phyloP scores from a whole-genome alignment of 2,329 filamentous ascomycete genomes.

The Aspergillus fischeri region DNA sequence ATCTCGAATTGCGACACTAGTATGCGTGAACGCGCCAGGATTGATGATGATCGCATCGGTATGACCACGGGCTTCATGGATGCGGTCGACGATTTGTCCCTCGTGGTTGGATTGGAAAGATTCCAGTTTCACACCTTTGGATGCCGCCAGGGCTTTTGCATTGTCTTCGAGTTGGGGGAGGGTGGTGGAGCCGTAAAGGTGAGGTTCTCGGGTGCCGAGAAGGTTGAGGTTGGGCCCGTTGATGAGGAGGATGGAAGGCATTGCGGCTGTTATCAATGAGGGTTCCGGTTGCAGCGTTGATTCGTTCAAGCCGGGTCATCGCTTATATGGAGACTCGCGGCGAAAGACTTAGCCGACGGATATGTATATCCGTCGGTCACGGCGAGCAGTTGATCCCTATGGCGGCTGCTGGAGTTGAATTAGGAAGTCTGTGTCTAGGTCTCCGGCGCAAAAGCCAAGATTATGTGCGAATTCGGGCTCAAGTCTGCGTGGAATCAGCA shows the following conservation, averaged over 20 bases:
- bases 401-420: slow-evolving; percentile 11
- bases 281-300: too few relatives aligned
- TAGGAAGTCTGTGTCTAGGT: slow-evolving; percentile 20
- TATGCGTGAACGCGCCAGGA: slow-evolving; percentile 62
- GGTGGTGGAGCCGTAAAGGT: slow-evolving; percentile 65
- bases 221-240: slow-evolving; percentile 76
- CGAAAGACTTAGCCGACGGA: too few relatives aligned
- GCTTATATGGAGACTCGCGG: too few relatives aligned
- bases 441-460: slow-evolving; percentile 18
- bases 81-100: slow-evolving; percentile 64
- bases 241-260: slow-evolving; percentile 49
- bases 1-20: too few relatives aligned
- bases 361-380: too few relatives aligned
- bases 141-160: slow-evolving; percentile 45
- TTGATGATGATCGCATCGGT: slow-evolving; percentile 64
- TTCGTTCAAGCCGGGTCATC: too few relatives aligned
- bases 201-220: slow-evolving; percentile 66
- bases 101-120: slow-evolving; percentile 74
- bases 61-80: slow-evolving; percentile 58
- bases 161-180: slow-evolving; percentile 54
- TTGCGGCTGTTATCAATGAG: too few relatives aligned
- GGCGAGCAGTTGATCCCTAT: too few relatives aligned
- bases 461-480: slow-evolving; percentile 19
- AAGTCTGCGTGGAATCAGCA: slow-evolving; percentile 3
- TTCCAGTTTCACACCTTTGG: slow-evolving; percentile 47